Evolutionary conservation across 1,284 basidiomycete species (phyloP).

Genomic region (Ceratobasidium sp.): DNA sequence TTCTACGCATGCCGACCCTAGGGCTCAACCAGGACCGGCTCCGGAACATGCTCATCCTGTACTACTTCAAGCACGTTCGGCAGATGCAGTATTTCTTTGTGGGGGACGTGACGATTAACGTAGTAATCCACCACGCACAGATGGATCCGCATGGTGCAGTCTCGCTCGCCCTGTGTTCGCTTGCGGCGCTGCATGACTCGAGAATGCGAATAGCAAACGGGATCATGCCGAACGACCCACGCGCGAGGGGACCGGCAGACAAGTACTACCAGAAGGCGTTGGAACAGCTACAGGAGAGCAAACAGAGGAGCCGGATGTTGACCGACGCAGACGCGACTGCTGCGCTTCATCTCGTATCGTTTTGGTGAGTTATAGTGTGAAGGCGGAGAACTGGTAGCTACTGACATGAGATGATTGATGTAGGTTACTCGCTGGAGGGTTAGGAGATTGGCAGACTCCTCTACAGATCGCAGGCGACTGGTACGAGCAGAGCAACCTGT

Average conservation of each 20-base stretch:
- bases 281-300: constrained; percentile 63
- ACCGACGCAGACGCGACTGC: constrained; percentile 75
- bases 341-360: constrained; percentile 75
- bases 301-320: constrained; percentile 63
- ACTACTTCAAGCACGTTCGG: constrained; percentile 53
- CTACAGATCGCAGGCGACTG: constrained; percentile 76
- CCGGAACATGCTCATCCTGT: constrained; percentile 46
- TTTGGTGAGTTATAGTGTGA: constrained; percentile 56
- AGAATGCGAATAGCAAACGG: constrained; percentile 69
- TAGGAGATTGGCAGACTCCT: constrained; percentile 71
- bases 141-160: constrained; percentile 46
- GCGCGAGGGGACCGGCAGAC: constrained; percentile 66
- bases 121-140: constrained; percentile 45
- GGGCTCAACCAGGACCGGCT: constrained; percentile 32
- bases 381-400: not conserved
- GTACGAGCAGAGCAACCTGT: constrained; percentile 71
- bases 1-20: constrained; percentile 24
- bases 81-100: constrained; percentile 52
- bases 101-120: constrained; percentile 47
- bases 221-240: constrained; percentile 65
- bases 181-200: constrained; percentile 74
- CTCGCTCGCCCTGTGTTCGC: constrained; percentile 72
- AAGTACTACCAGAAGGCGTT: constrained; percentile 74
- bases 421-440: constrained; percentile 66
- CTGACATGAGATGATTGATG: not conserved